Conservation (phyloP, 345 rosid genomes). For the Pistacia vera region DNA sequence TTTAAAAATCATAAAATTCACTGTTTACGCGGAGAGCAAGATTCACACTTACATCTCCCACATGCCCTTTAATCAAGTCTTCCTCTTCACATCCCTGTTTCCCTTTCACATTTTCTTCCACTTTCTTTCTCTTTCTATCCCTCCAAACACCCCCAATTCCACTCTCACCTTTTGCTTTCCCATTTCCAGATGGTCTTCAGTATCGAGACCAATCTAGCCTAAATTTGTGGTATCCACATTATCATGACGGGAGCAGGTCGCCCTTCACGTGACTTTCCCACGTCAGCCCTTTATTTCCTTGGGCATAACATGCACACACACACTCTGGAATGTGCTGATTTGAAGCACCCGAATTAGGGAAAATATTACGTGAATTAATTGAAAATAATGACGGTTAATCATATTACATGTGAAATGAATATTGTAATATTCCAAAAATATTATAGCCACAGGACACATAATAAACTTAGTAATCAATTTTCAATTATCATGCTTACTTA, state of each 20-base stretch:
- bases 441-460: no score
- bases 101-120: not conserved
- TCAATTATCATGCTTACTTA: no score
- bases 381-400: not conserved
- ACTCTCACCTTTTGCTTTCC: not conserved
- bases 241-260: no score
- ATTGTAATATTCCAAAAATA: not conserved
- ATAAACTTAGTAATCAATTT: no score
- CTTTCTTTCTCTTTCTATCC: slow-evolving; percentile 14
- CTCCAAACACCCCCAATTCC: not conserved
- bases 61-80: slow-evolving; percentile 16
- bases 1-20: not conserved
- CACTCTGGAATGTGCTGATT: not conserved
- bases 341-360: not conserved
- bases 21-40: not conserved
- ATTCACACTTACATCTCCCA: not conserved
- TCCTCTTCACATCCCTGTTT: slow-evolving; percentile 7
- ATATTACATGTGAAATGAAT: not conserved
- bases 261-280: no score
- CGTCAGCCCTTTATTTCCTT: no score
- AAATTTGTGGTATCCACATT: no score
- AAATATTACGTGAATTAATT: not conserved
- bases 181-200: not conserved
- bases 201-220: no score
- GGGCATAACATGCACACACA: not conserved